phyloP scores from a whole-genome alignment of 129 eudicot genomes.

The Rutidosis leptorrhynchoides region DNA sequence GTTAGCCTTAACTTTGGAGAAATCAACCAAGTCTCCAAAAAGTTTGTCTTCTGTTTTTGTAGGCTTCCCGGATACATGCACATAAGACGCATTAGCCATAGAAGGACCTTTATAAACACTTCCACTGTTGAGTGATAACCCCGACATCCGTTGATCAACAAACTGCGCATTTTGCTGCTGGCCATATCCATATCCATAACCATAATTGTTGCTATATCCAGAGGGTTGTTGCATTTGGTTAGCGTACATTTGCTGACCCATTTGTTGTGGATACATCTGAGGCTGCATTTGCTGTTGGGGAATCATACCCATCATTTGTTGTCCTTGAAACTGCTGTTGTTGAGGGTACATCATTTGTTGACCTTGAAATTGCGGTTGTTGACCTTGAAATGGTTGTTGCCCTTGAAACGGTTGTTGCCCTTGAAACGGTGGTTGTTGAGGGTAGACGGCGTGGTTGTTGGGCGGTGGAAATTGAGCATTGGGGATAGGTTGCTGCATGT shows the following conservation, averaged over 20 bases:
- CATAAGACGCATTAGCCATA: conserved; percentile 47
- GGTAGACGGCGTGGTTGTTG: conserved; percentile 35
- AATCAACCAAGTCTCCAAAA: conserved; percentile 85
- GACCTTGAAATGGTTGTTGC: too few relatives aligned
- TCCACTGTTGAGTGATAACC: conserved; percentile 32
- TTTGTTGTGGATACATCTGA: conserved; percentile 52
- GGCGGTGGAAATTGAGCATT: too few relatives aligned
- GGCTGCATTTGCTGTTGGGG: conserved; percentile 63
- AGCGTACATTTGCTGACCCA: conserved; percentile 43
- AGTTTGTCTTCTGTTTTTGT: conserved; percentile 71
- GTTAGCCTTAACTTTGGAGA: conserved; percentile 61
- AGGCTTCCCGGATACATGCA: conserved; percentile 62
- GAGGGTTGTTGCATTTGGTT: conserved; percentile 56
- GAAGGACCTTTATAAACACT: conserved; percentile 34
- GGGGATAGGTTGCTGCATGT: conserved; percentile 41
- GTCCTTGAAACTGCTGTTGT: conserved; percentile 41
- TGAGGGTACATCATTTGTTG: conserved; percentile 47
- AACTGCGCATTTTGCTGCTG: conserved; percentile 59
- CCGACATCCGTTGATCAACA: conserved; percentile 64
- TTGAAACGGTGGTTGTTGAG: too few relatives aligned
- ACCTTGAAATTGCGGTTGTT: conserved; percentile 38
- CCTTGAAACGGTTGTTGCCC: too few relatives aligned
- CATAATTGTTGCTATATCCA: conserved; percentile 31
- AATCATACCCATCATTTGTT: conserved; percentile 52
- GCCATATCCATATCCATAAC: conserved; percentile 44